Percentiles rank a stretch among this genome's conserved stretches.
Conservation (phyloP, 176 grass and related monocot genomes). For the Saccharum officinarum region DNA sequence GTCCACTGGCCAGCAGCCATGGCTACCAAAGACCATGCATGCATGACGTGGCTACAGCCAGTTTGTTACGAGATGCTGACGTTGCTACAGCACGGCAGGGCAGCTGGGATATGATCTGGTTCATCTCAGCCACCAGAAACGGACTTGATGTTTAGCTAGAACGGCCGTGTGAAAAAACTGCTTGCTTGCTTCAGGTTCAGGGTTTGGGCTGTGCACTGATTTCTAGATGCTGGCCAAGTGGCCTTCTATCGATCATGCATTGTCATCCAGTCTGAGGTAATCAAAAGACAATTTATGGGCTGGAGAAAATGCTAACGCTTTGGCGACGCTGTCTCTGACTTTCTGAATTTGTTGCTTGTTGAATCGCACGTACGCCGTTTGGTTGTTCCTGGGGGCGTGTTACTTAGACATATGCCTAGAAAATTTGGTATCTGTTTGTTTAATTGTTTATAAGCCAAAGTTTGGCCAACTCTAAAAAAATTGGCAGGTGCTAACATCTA, state of each 20-base stretch:
- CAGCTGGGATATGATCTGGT: neutral
- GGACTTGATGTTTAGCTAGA: conserved; percentile 4
- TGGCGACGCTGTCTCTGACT: neutral
- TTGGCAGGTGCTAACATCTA: too few relatives aligned
- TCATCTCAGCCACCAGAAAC: conserved; percentile 10
- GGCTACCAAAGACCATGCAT: neutral
- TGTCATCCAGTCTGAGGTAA: neutral
- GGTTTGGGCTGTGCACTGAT: neutral
- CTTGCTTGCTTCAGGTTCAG: neutral
- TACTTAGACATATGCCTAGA: too few relatives aligned
- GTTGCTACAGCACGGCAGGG: neutral
- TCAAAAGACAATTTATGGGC: neutral
- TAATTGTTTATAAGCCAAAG: too few relatives aligned
- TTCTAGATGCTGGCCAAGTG: neutral
- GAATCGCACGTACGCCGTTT: neutral
- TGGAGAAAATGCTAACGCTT: neutral
- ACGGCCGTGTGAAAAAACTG: neutral
- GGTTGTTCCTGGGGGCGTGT: neutral
- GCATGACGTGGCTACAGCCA: neutral
- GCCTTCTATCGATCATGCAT: neutral
- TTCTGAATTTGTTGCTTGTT: neutral
- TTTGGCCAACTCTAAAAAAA: too few relatives aligned
- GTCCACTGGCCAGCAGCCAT: neutral
- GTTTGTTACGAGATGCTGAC: conserved; percentile 31
- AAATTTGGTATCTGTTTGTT: too few relatives aligned